A percentile compares a stretch with the other conserved stretches of the same genome.
These are phyloP conservation scores for Pyrus bretschneideri DNA, from an alignment of 306 rosid genomes.

Conservation along the genomic window DNA sequence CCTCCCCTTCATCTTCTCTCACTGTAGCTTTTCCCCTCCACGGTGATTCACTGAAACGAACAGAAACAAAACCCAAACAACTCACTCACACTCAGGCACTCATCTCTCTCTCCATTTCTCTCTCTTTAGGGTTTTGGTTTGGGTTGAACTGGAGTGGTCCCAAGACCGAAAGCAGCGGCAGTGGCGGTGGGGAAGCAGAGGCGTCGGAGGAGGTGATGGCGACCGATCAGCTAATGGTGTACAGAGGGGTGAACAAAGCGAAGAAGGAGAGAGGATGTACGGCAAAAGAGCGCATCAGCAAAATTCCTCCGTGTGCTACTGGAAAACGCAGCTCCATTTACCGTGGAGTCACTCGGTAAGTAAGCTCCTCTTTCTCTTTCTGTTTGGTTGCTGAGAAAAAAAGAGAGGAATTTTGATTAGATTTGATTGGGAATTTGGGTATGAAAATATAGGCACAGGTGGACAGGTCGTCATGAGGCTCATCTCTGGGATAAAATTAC, in stretches of 20 bases:
- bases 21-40: slow-evolving; percentile 27
- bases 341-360: slow-evolving; percentile 95
- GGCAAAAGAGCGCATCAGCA: slow-evolving; percentile 90
- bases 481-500: slow-evolving; percentile 99
- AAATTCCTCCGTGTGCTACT: slow-evolving; percentile 98
- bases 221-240: slow-evolving; percentile 60
- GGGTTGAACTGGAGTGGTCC: slow-evolving; percentile 11
- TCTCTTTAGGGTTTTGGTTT: slow-evolving; percentile 31
- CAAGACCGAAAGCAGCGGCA: slow-evolving; percentile 40
- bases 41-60: slow-evolving; percentile 14
- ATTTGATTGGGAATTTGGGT: neutral
- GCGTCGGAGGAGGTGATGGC: slow-evolving; percentile 41
- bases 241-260: slow-evolving; percentile 79
- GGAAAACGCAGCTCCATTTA: slow-evolving; percentile 98
- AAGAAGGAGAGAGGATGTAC: slow-evolving; percentile 94
- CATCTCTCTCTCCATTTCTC: slow-evolving; percentile 6
- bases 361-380: neutral
- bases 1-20: neutral
- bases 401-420: neutral
- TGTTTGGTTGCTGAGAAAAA: neutral
- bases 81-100: neutral
- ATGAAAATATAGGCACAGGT: slow-evolving; percentile 71
- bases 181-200: slow-evolving; percentile 24
- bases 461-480: slow-evolving; percentile 99
- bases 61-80: neutral